Evolutionary conservation across 495 filamentous ascomycete genomes (phyloP), one percentile per base, ranked within the genome.

Genomic region (Podospora didyma): DNA sequence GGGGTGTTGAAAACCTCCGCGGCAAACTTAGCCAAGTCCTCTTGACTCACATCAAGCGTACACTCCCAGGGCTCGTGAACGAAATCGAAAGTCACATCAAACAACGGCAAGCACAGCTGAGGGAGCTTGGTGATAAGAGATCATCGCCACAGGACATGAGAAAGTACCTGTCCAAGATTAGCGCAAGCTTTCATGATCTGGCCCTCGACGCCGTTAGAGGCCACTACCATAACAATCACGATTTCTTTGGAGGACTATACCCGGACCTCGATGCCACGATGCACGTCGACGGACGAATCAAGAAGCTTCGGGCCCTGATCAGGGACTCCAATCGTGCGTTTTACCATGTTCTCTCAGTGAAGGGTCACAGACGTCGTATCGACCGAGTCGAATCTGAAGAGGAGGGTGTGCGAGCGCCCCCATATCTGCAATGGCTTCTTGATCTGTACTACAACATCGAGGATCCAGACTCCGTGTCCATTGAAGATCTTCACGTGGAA

Each of bases 11-110:
- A 10, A 44, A 60, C 9, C 68, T 75, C 2, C 63, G 71, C 6
- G 55, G 59, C 14, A 72, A 68, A 47, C 62, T 75, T 21, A 66
- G 62, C 48, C 59, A 51, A 20, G 58, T 71, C 14, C 59, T 76
- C 2, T 35, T 63, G 1, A 49, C 56, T 0, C 65, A 72, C 28
- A 61, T 73, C 48, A 57, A 61, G 50, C 44, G 51, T 1, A 64
- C 57, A 6, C 49, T 73, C 9, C 61, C 64, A 11, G 56, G 41
- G 3, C 42, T 74, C 2, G 62, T 72, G 24, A 17, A 50, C 16
- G 58, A 60, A 3, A 68, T 71, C 42, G 54, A 70, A 14, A 49
- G 42, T 4, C 58, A 60, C 20, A 61, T 70, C 22, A 26, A 35
- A 2, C 39, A 2, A 19, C 62, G 57, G 2, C 61, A 64, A 26